Evolutionary conservation across 352 stramenopile species (phyloP), one percentile per base, ranked within the genome.

Genomic region (Pythium grandisporangium): DNA sequence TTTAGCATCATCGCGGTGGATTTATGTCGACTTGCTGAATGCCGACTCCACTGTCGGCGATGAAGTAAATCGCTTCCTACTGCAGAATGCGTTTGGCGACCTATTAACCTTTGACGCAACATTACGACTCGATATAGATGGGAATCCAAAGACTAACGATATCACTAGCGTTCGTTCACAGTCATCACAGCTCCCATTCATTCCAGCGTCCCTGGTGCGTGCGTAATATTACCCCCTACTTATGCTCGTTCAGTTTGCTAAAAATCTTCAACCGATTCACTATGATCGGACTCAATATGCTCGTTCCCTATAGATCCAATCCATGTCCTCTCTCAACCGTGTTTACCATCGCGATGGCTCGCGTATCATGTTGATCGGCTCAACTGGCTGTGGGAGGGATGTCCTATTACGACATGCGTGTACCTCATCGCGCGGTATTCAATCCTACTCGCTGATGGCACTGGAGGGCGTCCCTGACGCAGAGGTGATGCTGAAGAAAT

Each of bases 1-100:
- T n/a, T n/a, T n/a, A n/a, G n/a, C 27, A 14, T 32, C 27, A 6
- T 14, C 45, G 6, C 37, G 34, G 3, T 80, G 71, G 71, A 56
- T 84, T 5, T 84, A 84, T 42, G 61, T 41, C 2, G 66, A 84
- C 37, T 24, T 84, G 16, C 50, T 68, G 19, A 48, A 55, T 22
- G 57, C 70, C 13, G 48, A 67, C 21, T 34, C 55, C 12, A 14
- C 19, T n/a, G n/a, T n/a, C n/a, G n/a, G n/a, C 2, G 37, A 61
- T 1, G 45, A 59, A 1, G 29, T 20, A 2, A 32, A 34, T 1
- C 47, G 44, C 1, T 16, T 44, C 11, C 21, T 25, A 0, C 38
- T 71, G 5, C 67, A 79, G 24, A 42, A 40, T 4, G 55, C 75
- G 25, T 80, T 63, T 40, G 40, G 50, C 2, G 54, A 44, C 12